Conservation (phyloP, 2,329 filamentous ascomycete species). For the Byssothecium circinans region DNA sequence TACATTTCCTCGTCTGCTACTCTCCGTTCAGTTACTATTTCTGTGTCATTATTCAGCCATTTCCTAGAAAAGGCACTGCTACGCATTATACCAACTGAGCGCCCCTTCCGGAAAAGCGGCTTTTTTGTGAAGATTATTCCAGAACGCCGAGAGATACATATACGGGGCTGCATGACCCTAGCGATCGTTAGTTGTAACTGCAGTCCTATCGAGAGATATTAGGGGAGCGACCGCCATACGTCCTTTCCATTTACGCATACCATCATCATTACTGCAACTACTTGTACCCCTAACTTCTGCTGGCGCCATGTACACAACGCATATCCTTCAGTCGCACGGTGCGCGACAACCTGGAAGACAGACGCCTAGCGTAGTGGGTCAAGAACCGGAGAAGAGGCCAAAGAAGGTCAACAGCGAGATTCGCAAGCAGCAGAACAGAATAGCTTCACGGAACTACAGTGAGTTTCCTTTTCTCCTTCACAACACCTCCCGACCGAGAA, state of each 20-base stretch:
- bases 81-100: conserved; percentile 8
- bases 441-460: conserved; percentile 44
- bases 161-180: conserved; percentile 5
- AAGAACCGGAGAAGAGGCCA: conserved; percentile 25
- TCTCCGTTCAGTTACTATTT: conserved; percentile 25
- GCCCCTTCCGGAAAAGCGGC: conserved; percentile 18
- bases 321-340: conserved; percentile 10
- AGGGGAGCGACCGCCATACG: not conserved
- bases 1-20: conserved; percentile 19
- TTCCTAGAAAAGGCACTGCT: conserved; percentile 22
- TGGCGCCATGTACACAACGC: conserved; percentile 25
- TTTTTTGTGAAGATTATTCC: conserved; percentile 6
- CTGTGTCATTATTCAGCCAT: conserved; percentile 31
- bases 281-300: conserved; percentile 12
- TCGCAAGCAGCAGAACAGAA: conserved; percentile 42
- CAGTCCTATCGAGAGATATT: not conserved
- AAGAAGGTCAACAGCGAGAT: conserved; percentile 42
- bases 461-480: conserved; percentile 8
- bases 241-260: not conserved
- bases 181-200: conserved; percentile 1
- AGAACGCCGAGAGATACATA: conserved; percentile 16
- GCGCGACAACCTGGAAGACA: conserved; percentile 11
- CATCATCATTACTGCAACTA: conserved; percentile 3
- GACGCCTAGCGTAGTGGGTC: conserved; percentile 5
- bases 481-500: not conserved